These are phyloP conservation scores for Russula olivacea DNA, from an alignment of 768 basidiomycete genomes.

Conservation along the genomic window DNA sequence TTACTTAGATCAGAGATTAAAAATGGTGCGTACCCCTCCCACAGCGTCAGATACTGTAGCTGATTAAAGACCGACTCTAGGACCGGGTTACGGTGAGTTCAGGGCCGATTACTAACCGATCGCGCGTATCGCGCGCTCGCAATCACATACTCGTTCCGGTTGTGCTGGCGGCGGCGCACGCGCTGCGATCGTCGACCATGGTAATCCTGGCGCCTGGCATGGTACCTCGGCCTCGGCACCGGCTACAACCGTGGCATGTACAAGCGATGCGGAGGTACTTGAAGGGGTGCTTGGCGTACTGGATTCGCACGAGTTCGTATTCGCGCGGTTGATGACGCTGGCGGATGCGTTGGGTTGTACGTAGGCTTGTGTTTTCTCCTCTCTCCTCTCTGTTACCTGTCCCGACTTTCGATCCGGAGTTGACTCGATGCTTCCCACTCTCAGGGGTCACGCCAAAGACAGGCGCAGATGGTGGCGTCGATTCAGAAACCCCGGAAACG, in stretches of 20 bases:
- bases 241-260: slow-evolving; percentile 67
- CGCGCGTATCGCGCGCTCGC: slow-evolving; percentile 67
- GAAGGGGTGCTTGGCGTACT: slow-evolving; percentile 56
- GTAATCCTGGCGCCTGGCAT: slow-evolving; percentile 79
- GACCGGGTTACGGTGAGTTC: slow-evolving; percentile 79
- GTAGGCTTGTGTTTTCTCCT: slow-evolving; percentile 29
- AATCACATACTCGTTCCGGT: not conserved
- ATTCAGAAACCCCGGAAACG: not conserved
- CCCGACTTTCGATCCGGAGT: not conserved
- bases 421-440: not conserved
- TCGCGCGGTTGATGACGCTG: slow-evolving; percentile 77
- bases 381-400: not conserved
- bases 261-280: slow-evolving; percentile 71
- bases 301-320: slow-evolving; percentile 70
- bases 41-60: not conserved
- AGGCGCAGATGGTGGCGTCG: slow-evolving; percentile 33
- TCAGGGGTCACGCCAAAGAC: slow-evolving; percentile 61
- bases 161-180: slow-evolving; percentile 35
- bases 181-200: slow-evolving; percentile 77
- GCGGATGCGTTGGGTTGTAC: slow-evolving; percentile 79
- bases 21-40: slow-evolving; percentile 42
- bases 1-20: slow-evolving; percentile 77
- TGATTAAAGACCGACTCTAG: slow-evolving; percentile 29
- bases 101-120: slow-evolving; percentile 81
- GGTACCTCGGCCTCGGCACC: slow-evolving; percentile 56